Base-by-base conservation (phyloP, 805 yeast genomes). In the Saccharomycopsis fodiens region DNA sequence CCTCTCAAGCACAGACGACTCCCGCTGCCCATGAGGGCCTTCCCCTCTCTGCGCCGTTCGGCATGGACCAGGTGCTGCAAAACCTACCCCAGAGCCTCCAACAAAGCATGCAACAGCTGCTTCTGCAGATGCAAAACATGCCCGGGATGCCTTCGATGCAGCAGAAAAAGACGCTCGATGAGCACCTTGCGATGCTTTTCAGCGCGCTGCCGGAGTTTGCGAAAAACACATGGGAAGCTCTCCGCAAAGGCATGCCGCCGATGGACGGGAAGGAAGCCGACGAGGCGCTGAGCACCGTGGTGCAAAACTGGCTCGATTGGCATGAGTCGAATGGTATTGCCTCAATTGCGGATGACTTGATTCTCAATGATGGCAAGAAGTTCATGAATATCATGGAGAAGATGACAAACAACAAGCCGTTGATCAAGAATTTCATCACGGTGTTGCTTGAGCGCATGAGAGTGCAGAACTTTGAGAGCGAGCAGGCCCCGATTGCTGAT, bases 351-450 rank as follows among this genome's bases (percentile, higher is more conserved):
- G 87, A 82, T 48, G 86, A 82, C 56, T 61, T 82, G 19, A 64
- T 82, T 41, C 72, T 71, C 50, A 79, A 78, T 55, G 82, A 79
- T 47, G 89, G 88, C 19, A 68, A 70, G 51, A 69, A 74, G 35
- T 80, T 82, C 51, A 72, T 82, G 31, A 77, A 76, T 48, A 73
- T 79, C 70, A 76, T 83, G 73, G 87, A 81, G 57, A 68, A 73
- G 41, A 63, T 80, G 23, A 78, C 81, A 13, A 17, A 5, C 12
- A 32, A 32, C 15, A 32, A 10, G 15, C 29, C 29, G 10, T 10
- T 32, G 12, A 17, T 15, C 10, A 10, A 17, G 20, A 17, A 17
- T 15, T 15, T 32, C 20, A 32, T 32, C 19, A 17, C 17, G 20
- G 17, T 32, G 20, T 32, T 32, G 20, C 20, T 32, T 32, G 36